phyloP scores from a whole-genome alignment of 352 stramenopile species.

The Phytophthora quininea region DNA sequence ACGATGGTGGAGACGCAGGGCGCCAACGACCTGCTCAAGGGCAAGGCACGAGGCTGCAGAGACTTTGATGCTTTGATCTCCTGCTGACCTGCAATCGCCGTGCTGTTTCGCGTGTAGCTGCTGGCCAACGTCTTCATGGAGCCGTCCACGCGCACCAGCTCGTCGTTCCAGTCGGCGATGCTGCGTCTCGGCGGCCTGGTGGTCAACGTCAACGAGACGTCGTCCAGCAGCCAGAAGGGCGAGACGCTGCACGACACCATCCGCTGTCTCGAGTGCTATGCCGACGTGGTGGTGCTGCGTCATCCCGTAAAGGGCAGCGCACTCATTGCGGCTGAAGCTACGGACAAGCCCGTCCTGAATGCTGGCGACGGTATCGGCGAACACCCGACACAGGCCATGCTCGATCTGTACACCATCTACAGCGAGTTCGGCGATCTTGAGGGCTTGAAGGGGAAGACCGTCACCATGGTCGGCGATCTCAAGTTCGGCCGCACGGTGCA shows the following conservation, averaged over 20 bases:
- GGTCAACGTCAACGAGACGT: slow-evolving; percentile 93
- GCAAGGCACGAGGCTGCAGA: slow-evolving; percentile 52
- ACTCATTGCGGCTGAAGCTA: slow-evolving; percentile 72
- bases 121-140: slow-evolving; percentile 99
- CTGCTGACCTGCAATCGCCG: background rate
- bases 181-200: slow-evolving; percentile 95
- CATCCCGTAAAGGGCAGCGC: slow-evolving; percentile 93
- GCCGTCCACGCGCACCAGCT: slow-evolving; percentile 97
- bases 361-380: slow-evolving; percentile 96
- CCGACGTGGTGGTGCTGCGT: slow-evolving; percentile 94
- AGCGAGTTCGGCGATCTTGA: slow-evolving; percentile 81
- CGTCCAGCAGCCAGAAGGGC: slow-evolving; percentile 97
- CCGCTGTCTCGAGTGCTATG: slow-evolving; percentile 96
- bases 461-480: slow-evolving; percentile 98
- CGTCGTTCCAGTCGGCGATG: slow-evolving; percentile 98
- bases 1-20: slow-evolving; percentile 77
- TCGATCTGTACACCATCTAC: slow-evolving; percentile 98
- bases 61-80: too few relatives aligned
- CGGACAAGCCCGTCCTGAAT: slow-evolving; percentile 95
- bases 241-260: slow-evolving; percentile 99
- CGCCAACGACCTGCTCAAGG: slow-evolving; percentile 78
- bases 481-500: slow-evolving; percentile 99
- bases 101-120: slow-evolving; percentile 52
- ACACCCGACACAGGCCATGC: slow-evolving; percentile 98
- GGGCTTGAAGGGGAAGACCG: slow-evolving; percentile 82